Evolutionary conservation across 1,284 basidiomycete species (phyloP), one percentile per base, ranked within the genome.

Genomic region (Stereum hirsutum): DNA sequence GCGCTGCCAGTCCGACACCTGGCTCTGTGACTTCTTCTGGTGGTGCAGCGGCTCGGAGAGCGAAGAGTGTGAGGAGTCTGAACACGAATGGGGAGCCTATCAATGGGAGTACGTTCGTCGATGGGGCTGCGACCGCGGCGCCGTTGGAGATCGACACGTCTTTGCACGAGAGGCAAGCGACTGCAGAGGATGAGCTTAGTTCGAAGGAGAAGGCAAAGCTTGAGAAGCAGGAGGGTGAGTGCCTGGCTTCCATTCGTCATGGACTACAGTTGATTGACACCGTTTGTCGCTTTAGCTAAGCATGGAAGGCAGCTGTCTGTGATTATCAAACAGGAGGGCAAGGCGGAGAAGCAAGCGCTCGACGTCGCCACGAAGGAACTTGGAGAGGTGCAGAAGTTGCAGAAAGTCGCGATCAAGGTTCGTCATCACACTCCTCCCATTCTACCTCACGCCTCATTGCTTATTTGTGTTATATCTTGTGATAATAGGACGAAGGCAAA

Each of bases 381-480:
- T n/a, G 58, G 61, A 1, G 68, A 72, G 31, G 52, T 76, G 5
- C 75, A 78, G 52, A 68, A 64, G 56, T 50, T 74, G 19, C 77
- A 78, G 56, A 72, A 69, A 51, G 57, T 55, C 3, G 68, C 74
- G 0, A 61, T 77, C 46, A 74, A 74, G 63, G 73, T 74, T 26
- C 5, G 58, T 47, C 28, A 6, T 39, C 31, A 19, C n/a, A n/a
- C 10, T 17, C 19, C 23, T 21, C 21, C 39, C 11, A 19, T 8
- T 10, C 6, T 8, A n/a, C n/a, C n/a, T n/a, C n/a, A 8, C 19
- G n/a, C 10, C 21, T 24, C 27, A n/a, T 12, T n/a, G 12, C 19
- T 30, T 10, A 8, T 23, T 26, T 34, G 12, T 42, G 23, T 26
- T 33, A 26, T 24, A 27, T n/a, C n/a, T n/a, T 32, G 20, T 6